Percentiles rank a stretch among this genome's conserved stretches.
Conservation (phyloP, 164 flowering plant genomes). For the Umbellularia californica region DNA sequence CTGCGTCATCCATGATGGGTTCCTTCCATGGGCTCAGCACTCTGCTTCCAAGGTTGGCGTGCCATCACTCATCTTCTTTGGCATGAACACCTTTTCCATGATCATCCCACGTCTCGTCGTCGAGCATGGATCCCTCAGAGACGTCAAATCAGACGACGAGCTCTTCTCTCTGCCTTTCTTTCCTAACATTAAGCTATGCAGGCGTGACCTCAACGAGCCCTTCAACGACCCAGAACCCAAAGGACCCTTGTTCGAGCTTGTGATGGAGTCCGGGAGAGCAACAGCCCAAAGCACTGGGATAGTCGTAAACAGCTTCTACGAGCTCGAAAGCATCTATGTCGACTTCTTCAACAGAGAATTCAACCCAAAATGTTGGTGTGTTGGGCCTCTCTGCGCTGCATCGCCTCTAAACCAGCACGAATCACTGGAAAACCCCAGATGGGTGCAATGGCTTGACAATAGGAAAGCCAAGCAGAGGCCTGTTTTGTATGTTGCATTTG, state of each 20-base stretch:
- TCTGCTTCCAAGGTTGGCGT: constrained; percentile 8
- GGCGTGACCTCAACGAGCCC: constrained; percentile 16
- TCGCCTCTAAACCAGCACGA: background rate
- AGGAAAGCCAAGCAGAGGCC: constrained; percentile 2
- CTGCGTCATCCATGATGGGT: constrained; percentile 9
- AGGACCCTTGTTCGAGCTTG: constrained; percentile 6
- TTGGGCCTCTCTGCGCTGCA: constrained; percentile 28
- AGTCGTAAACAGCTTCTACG: constrained; percentile 27
- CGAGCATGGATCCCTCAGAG: background rate
- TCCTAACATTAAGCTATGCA: constrained; percentile 16
- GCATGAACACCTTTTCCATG: constrained; percentile 1
- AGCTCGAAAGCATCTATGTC: constrained; percentile 15
- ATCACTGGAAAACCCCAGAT: constrained; percentile 6
- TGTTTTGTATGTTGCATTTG: constrained; percentile 23
- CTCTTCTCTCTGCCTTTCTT: no score
- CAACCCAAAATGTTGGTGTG: constrained; percentile 13
- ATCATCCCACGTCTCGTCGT: background rate
- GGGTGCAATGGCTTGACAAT: constrained; percentile 19
- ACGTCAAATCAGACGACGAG: constrained; percentile 10
- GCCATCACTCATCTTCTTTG: constrained; percentile 6
- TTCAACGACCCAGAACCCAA: constrained; percentile 9
- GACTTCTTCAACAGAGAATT: constrained; percentile 15
- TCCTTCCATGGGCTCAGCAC: constrained; percentile 26
- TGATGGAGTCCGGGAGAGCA: constrained; percentile 1
- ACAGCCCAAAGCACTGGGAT: constrained; percentile 13